Evolutionary conservation across 2,329 filamentous ascomycete species (phyloP), one percentile per base, ranked within the genome.

Genomic region (Diaporthe ilicicola): DNA sequence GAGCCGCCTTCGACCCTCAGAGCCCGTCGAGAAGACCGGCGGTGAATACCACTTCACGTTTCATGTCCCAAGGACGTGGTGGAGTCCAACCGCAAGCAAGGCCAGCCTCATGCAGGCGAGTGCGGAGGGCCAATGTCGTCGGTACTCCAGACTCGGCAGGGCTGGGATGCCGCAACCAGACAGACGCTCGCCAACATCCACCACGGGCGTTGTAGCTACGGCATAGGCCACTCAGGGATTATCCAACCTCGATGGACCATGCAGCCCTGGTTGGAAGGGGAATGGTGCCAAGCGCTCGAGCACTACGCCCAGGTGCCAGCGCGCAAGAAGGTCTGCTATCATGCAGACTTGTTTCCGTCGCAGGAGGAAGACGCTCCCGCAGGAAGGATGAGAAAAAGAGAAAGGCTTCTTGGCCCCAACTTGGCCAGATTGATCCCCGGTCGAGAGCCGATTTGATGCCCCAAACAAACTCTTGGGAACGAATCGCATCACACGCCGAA

Each of bases 21-120:
- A 50, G 44, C 59, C 32, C 59, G 59, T 64, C 29, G 59, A 64
- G 44, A 64, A 64, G 59, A 64, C 59, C 59, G 59, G 59, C 59
- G 59, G 59, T 64, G 59, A 64, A 64, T 50, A 37, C 4, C 59
- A 64, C 37, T 50, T 37, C 44, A 37, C 46, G 59, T 50, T 64
- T 64, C 59, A 64, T 50, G 44, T 64, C n/a, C n/a, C 59, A 64
- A 50, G 44, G 59, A 37, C 59, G 59, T 48, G 59, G 59, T 46
- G 59, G 44, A 50, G n/a, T 50, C n/a, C 59, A 50, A 29, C 44
- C 42, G 46, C 15, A 44, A 46, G 44, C 46, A 29, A 34, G 10
- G 19, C 59, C 24, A 64, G 29, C 44, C 50, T 64, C 59, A 64
- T 64, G 44, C 59, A 50, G 59, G 59, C 44, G 59, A 64, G 32